phyloP scores from a whole-genome alignment of 192 early-diverging fungal genomes.

The Umbelopsis sp. region DNA sequence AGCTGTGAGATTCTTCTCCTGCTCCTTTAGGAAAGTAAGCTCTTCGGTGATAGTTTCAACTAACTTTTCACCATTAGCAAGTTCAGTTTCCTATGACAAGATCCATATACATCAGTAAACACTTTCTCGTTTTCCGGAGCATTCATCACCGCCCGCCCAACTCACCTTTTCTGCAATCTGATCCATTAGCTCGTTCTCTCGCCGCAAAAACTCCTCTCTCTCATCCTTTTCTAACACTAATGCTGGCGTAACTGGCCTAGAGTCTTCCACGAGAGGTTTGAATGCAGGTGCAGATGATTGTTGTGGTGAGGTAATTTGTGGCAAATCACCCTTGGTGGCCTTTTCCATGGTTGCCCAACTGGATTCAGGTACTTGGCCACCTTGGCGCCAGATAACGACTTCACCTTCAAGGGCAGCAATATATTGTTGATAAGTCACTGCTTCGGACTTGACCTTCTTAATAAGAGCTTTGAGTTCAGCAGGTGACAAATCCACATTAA shows the following conservation, averaged over 20 bases:
- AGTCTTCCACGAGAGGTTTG: conserved; percentile 47
- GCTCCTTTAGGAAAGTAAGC: conserved; percentile 68
- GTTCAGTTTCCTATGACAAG: conserved; percentile 66
- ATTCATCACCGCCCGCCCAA: not conserved
- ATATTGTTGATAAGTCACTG: conserved; percentile 81
- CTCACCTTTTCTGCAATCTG: conserved; percentile 80
- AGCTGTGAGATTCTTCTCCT: conserved; percentile 52
- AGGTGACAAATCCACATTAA: conserved; percentile 94
- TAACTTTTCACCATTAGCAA: conserved; percentile 65
- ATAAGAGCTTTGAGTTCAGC: conserved; percentile 94
- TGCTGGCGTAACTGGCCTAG: conserved; percentile 76
- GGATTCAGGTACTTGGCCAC: conserved; percentile 63
- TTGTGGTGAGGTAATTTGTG: conserved; percentile 27
- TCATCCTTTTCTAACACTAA: conserved; percentile 84
- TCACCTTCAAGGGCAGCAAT: conserved; percentile 86
- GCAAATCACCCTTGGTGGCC: conserved; percentile 40
- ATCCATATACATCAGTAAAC: not conserved
- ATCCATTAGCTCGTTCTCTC: conserved; percentile 97
- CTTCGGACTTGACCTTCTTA: conserved; percentile 84
- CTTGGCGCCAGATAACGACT: conserved; percentile 86
- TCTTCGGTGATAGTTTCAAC: conserved; percentile 77
- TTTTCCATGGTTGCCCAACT: conserved; percentile 65
- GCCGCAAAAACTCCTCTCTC: conserved; percentile 88
- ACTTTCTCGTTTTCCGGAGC: not conserved
- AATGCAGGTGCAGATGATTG: conserved; percentile 44